A percentile compares a stretch with the other conserved stretches of the same genome.
Conservation (phyloP, 495 filamentous ascomycete genomes). For the Acidiella bohemica region DNA sequence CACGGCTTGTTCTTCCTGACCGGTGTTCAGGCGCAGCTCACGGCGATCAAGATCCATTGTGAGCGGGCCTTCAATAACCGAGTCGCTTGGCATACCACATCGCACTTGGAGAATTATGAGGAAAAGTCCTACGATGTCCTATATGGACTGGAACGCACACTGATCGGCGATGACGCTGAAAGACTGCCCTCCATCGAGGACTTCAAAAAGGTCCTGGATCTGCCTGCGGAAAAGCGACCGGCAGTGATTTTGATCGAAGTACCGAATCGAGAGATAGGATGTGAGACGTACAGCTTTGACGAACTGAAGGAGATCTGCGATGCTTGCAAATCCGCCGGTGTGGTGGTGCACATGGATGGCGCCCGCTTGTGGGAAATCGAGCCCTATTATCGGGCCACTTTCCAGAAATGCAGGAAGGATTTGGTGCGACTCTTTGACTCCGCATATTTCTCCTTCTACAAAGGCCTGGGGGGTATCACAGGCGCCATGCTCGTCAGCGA, state of each 20-base stretch:
- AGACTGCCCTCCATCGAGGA: conserved; percentile 6
- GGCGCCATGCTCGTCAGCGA: conserved; percentile 11
- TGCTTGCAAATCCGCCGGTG: conserved; percentile 8
- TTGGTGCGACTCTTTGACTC: conserved; percentile 9
- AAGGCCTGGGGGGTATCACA: conserved; percentile 11
- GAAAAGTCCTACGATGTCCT: conserved; percentile 1
- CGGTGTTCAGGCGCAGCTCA: conserved; percentile 14
- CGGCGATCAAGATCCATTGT: conserved; percentile 11
- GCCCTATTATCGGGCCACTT: conserved; percentile 12
- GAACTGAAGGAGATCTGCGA: conserved; percentile 10
- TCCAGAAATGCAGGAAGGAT: conserved; percentile 11
- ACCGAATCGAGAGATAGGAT: conserved; percentile 13
- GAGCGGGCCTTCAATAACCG: conserved; percentile 1
- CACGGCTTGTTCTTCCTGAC: conserved; percentile 15
- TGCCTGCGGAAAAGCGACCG: conserved; percentile 6
- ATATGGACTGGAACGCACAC: conserved; percentile 9
- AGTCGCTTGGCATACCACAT: conserved; percentile 13
- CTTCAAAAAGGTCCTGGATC: conserved; percentile 5
- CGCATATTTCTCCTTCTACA: conserved; percentile 17
- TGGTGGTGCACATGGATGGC: conserved; percentile 16
- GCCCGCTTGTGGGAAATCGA: conserved; percentile 18
- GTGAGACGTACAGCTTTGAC: conserved; percentile 12
- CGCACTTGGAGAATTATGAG: conserved; percentile 13
- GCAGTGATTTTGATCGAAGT: conserved; percentile 9
- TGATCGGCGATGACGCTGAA: conserved; percentile 5